A percentile compares a stretch with the other conserved stretches of the same genome.
These are phyloP conservation scores for Saccharomycopsis javanensis DNA, from an alignment of 805 yeast genomes.

Conservation along the genomic window DNA sequence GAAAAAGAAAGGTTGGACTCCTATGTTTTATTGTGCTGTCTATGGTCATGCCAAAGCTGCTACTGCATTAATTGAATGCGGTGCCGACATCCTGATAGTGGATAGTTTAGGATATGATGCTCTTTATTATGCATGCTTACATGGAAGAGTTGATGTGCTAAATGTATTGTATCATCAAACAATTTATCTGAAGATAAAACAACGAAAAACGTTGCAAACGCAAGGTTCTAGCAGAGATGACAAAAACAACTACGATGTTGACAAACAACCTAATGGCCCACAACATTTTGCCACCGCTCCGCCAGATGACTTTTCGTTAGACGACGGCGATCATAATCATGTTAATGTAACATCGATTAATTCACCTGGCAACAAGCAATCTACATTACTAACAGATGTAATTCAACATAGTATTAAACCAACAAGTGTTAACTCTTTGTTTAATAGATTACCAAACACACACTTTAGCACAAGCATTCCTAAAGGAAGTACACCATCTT, in stretches of 20 bases:
- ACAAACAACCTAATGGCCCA: neutral
- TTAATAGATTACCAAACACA: neutral
- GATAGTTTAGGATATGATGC: constrained; percentile 81
- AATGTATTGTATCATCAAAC: constrained; percentile 42
- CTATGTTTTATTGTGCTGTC: constrained; percentile 80
- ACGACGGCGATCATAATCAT: no score
- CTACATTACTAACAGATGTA: neutral
- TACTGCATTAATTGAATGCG: constrained; percentile 54
- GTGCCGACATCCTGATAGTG: constrained; percentile 56
- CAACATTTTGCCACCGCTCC: neutral
- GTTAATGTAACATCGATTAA: neutral
- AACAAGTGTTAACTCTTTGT: neutral
- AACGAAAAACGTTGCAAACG: neutral
- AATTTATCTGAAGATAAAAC: neutral
- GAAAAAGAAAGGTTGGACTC: constrained; percentile 72
- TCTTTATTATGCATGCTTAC: constrained; percentile 84
- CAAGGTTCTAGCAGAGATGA: neutral
- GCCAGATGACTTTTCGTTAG: neutral
- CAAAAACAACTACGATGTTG: neutral
- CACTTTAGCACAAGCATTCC: neutral
- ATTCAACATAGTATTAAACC: neutral
- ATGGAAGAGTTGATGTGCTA: constrained; percentile 79
- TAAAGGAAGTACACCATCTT: neutral
- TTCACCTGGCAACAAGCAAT: neutral
- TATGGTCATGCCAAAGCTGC: constrained; percentile 74